Evolutionary conservation across 2,329 filamentous ascomycete genomes (phyloP).

Genomic region (Pestalotiopsis sp.): DNA sequence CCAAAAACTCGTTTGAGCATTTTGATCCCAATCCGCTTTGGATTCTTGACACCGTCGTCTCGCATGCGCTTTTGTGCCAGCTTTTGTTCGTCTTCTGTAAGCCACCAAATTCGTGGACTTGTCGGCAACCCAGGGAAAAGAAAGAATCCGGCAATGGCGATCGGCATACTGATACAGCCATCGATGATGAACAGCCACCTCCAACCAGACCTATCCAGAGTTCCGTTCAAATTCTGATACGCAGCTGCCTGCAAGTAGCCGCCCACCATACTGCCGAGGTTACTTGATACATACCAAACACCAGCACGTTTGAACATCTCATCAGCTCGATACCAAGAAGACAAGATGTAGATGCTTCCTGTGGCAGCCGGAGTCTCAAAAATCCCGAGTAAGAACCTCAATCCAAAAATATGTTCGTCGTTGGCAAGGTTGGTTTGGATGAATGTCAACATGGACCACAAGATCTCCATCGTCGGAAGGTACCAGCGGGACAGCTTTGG

Average conservation of each 20-base stretch:
- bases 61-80: constrained; percentile 32
- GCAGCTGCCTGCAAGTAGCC: constrained; percentile 52
- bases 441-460: constrained; percentile 20
- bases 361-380: constrained; percentile 20
- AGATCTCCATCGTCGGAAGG: constrained; percentile 18
- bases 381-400: constrained; percentile 29
- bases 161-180: constrained; percentile 51
- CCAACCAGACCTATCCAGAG: constrained; percentile 35
- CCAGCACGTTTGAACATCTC: constrained; percentile 47
- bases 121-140: constrained; percentile 39
- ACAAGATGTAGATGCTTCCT: constrained; percentile 25
- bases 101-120: constrained; percentile 33
- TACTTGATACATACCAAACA: constrained; percentile 48
- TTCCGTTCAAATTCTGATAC: constrained; percentile 49
- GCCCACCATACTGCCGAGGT: constrained; percentile 49
- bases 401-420: constrained; percentile 24
- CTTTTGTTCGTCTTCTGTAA: constrained; percentile 30
- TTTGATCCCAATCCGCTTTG: constrained; percentile 21
- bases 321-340: constrained; percentile 30
- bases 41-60: constrained; percentile 18
- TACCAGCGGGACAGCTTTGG: constrained; percentile 17
- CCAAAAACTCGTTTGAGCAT: constrained; percentile 28
- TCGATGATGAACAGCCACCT: constrained; percentile 43
- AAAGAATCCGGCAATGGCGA: constrained; percentile 49
- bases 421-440: constrained; percentile 18